Percentiles rank a stretch among this genome's conserved stretches.
phyloP scores from a whole-genome alignment of 768 basidiomycete genomes.

The Suillus placidus region DNA sequence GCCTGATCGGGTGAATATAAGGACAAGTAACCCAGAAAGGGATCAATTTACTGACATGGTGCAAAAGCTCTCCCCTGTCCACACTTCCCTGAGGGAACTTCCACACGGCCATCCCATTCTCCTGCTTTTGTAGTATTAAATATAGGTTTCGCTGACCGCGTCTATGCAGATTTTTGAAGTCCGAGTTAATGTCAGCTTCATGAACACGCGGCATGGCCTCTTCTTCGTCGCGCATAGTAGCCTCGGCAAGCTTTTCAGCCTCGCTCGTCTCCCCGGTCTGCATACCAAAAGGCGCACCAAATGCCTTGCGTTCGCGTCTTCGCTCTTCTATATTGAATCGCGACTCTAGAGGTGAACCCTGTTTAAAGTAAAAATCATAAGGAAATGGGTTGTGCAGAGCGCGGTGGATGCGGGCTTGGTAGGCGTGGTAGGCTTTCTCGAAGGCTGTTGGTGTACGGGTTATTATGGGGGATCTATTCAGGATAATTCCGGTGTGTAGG shows the following conservation, averaged over 20 bases:
- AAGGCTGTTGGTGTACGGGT: slow-evolving; percentile 73
- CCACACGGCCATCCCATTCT: slow-evolving; percentile 62
- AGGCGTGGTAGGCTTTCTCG: slow-evolving; percentile 80
- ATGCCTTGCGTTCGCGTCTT: slow-evolving; percentile 69
- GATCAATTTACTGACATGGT: slow-evolving; percentile 57
- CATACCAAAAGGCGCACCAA: slow-evolving; percentile 62
- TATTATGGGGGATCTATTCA: slow-evolving; percentile 78
- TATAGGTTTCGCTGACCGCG: slow-evolving; percentile 86
- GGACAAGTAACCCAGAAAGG: not conserved
- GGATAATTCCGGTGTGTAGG: slow-evolving; percentile 65
- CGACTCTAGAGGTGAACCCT: slow-evolving; percentile 81
- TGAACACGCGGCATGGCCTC: slow-evolving; percentile 62
- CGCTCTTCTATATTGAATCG: slow-evolving; percentile 79
- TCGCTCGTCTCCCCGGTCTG: slow-evolving; percentile 46
- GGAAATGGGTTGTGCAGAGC: slow-evolving; percentile 89
- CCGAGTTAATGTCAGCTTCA: slow-evolving; percentile 58
- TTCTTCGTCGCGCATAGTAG: slow-evolving; percentile 64
- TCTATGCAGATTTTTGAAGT: slow-evolving; percentile 79
- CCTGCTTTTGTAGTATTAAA: slow-evolving; percentile 65
- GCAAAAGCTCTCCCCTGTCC: slow-evolving; percentile 67
- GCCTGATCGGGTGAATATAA: slow-evolving; percentile 47
- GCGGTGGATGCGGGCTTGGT: slow-evolving; percentile 81
- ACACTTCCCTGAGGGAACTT: slow-evolving; percentile 75
- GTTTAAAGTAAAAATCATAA: slow-evolving; percentile 91
- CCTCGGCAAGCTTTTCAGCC: slow-evolving; percentile 58